Evolutionary conservation across 2,329 filamentous ascomycete genomes (phyloP), one percentile per base, ranked within the genome.

Genomic region (Talaromyces pinophilus): DNA sequence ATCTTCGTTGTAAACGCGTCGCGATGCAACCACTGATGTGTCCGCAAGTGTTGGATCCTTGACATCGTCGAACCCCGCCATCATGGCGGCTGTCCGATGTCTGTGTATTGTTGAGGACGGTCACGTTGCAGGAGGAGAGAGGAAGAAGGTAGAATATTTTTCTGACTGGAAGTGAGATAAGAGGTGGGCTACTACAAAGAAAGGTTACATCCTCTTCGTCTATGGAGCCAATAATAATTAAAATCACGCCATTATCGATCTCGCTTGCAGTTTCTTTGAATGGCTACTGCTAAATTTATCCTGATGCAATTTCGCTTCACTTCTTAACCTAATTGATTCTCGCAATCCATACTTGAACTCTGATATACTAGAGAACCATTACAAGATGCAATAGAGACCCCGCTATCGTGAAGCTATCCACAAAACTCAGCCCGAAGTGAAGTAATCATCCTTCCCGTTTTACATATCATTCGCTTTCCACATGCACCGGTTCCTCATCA

Each of bases 401-500:
- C 10, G 25, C 15, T 33, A 33, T 54, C 15, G 10, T 57, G 54
- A 40, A 38, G 54, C 33, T 57, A 57, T 57, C 33, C 54, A 57
- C 54, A 57, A 57, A 57, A 25, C 1, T 38, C n/a, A 57, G 52
- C 52, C 52, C 38, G 30, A 13, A 57, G 30, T 22, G 52, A 35
- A 55, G 17, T 35, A 55, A 55, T 19, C 11, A 52, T 52, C 22
- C n/a, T 38, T 59, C 70, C 66, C 38, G 82, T 75, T 52, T 78
- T 69, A n/a, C 70, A 67, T 10, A 84, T 69, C 30, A 30, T 30
- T 30, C 30, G 42, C 81, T 83, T 10, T 81, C 70, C 1, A 80
- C 74, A 25, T 82, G 78, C 0, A 82, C 83, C 79, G 80, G 85
- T 72, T 87, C 84, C 64, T 83, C 79, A 60, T 82, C 83, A 0